A percentile compares a stretch with the other conserved stretches of the same genome.
Evolutionary conservation across 2,329 filamentous ascomycete species (phyloP).

Genomic region (Decorospora gaudefroyi): DNA sequence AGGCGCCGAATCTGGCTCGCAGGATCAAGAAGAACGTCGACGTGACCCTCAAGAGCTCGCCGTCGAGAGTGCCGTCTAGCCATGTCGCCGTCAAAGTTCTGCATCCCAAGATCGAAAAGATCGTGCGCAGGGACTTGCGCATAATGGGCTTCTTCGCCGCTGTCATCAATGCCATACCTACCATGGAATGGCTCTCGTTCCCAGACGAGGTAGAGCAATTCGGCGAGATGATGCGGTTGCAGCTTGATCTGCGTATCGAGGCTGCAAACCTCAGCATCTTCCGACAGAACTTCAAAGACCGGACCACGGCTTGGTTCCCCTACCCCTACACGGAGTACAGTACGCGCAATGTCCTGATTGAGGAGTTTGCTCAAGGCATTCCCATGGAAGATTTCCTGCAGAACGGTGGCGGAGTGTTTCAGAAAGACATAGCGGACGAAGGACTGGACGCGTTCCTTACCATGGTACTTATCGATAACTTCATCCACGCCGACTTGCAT

Average conservation of each 20-base stretch:
- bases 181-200: slow-evolving; percentile 95
- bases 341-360: slow-evolving; percentile 87
- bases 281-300: slow-evolving; percentile 84
- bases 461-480: slow-evolving; percentile 97
- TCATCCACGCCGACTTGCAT: slow-evolving; percentile 93
- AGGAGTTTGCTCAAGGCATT: slow-evolving; percentile 95
- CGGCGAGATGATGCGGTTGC: slow-evolving; percentile 98
- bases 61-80: slow-evolving; percentile 80
- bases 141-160: slow-evolving; percentile 95
- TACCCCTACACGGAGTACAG: slow-evolving; percentile 92
- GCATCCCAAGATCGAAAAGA: slow-evolving; percentile 87
- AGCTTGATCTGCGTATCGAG: slow-evolving; percentile 93
- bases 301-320: slow-evolving; percentile 94
- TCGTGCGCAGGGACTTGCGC: slow-evolving; percentile 83
- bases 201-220: slow-evolving; percentile 94
- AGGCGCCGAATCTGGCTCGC: slow-evolving; percentile 63
- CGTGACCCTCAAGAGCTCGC: slow-evolving; percentile 81
- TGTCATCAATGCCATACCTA: slow-evolving; percentile 82
- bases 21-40: slow-evolving; percentile 82
- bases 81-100: slow-evolving; percentile 97
- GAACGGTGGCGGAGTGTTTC: slow-evolving; percentile 88
- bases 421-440: slow-evolving; percentile 91
- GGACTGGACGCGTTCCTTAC: slow-evolving; percentile 93
- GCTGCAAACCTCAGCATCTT: slow-evolving; percentile 87
- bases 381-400: slow-evolving; percentile 88